Conservation (phyloP, 2,329 filamentous ascomycete genomes). For the Fusarium coffeatum region DNA sequence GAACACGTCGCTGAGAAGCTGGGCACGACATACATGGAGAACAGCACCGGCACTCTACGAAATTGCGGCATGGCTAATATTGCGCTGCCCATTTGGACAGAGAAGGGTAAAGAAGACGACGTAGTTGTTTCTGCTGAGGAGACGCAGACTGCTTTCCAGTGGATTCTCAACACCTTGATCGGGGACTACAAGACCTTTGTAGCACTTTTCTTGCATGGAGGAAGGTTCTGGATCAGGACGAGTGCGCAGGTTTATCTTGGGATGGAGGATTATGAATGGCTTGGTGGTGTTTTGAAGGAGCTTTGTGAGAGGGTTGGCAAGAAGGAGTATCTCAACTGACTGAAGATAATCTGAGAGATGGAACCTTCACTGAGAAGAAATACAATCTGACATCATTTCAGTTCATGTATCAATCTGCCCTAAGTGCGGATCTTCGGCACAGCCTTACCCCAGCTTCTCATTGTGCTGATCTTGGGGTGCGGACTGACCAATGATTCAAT, state of each 20-base stretch:
- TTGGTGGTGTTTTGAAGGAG: slow-evolving; percentile 67
- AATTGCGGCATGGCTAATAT: slow-evolving; percentile 80
- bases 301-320: slow-evolving; percentile 56
- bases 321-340: slow-evolving; percentile 48
- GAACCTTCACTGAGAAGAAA: neutral
- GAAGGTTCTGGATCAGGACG: slow-evolving; percentile 75
- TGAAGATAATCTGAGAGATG: too few species aligned
- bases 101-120: slow-evolving; percentile 46
- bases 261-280: slow-evolving; percentile 79
- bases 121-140: slow-evolving; percentile 49
- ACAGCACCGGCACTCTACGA: slow-evolving; percentile 68
- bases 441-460: neutral
- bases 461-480: neutral
- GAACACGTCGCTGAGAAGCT: slow-evolving; percentile 69
- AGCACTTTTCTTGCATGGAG: slow-evolving; percentile 69
- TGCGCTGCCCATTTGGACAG: slow-evolving; percentile 70
- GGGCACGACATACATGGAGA: slow-evolving; percentile 79
- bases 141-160: slow-evolving; percentile 60
- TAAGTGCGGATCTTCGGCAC: neutral
- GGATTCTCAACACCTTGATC: slow-evolving; percentile 67
- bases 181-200: slow-evolving; percentile 78
- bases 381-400: neutral
- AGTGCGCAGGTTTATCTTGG: slow-evolving; percentile 90
- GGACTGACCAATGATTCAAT: neutral
- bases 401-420: neutral